Conservation (phyloP, 2,329 filamentous ascomycete genomes). For the Alternaria solani region DNA sequence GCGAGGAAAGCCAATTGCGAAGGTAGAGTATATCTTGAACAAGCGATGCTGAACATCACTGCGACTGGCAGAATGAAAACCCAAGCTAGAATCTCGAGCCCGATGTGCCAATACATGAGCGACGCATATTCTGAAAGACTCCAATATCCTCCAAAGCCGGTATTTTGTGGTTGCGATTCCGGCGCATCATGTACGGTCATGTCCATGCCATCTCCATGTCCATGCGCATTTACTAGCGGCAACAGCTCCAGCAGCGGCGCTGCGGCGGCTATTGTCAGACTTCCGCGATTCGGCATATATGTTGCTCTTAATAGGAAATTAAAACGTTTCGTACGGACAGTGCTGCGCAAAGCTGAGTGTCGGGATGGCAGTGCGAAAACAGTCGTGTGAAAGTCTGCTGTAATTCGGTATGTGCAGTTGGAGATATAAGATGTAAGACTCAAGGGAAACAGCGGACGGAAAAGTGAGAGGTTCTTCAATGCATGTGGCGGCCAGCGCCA, state of each 20-base stretch:
- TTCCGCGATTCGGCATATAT: slow-evolving; percentile 40
- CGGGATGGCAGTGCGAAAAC: not conserved
- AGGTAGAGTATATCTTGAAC: slow-evolving; percentile 75
- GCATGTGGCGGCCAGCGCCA: slow-evolving; percentile 10
- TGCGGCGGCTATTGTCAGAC: slow-evolving; percentile 39
- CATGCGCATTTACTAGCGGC: slow-evolving; percentile 54
- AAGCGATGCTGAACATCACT: slow-evolving; percentile 84
- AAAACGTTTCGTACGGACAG: not conserved
- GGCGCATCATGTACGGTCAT: slow-evolving; percentile 35
- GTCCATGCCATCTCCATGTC: slow-evolving; percentile 44
- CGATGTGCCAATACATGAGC: slow-evolving; percentile 74
- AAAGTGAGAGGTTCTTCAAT: slow-evolving; percentile 7
- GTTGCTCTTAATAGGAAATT: slow-evolving; percentile 7
- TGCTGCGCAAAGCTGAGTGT: slow-evolving; percentile 1
- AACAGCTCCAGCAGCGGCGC: slow-evolving; percentile 53
- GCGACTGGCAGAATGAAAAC: slow-evolving; percentile 74
- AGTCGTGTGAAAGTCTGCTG: not conserved
- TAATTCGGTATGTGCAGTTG: slow-evolving; percentile 8
- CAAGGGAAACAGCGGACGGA: slow-evolving; percentile 18
- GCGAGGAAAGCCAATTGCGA: slow-evolving; percentile 67
- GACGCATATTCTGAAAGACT: slow-evolving; percentile 61
- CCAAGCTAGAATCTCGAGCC: slow-evolving; percentile 75
- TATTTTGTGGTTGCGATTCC: slow-evolving; percentile 23
- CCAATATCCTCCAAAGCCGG: slow-evolving; percentile 64
- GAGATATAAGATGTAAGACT: slow-evolving; percentile 7